A percentile compares a stretch with the other conserved stretches of the same genome.
phyloP scores from a whole-genome alignment of 1,284 basidiomycete species.

The Pascua guehoae region DNA sequence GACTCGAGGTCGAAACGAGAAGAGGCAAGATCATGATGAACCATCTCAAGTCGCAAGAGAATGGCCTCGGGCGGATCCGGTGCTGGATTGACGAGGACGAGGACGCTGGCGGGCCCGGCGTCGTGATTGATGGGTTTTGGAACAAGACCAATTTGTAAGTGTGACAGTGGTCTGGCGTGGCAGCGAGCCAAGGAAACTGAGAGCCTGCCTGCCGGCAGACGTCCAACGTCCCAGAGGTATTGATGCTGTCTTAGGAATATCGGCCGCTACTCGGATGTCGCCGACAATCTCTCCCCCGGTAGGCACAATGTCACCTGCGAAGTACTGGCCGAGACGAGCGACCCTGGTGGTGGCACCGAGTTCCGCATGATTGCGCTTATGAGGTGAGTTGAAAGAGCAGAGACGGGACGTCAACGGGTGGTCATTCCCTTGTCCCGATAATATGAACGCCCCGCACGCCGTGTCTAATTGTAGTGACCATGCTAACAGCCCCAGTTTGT shows the following conservation, averaged over 20 bases:
- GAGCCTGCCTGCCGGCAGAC: no score
- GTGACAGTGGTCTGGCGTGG: neutral
- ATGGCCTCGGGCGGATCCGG: constrained; percentile 41
- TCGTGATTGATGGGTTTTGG: constrained; percentile 38
- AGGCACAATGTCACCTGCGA: constrained; percentile 14
- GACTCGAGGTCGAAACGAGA: constrained; percentile 38
- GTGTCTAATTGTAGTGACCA: no score
- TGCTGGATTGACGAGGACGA: constrained; percentile 44
- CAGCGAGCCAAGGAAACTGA: constrained; percentile 5
- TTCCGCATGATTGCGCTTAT: constrained; percentile 18
- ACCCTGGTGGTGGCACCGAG: constrained; percentile 12
- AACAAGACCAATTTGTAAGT: constrained; percentile 16
- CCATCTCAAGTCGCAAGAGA: constrained; percentile 35
- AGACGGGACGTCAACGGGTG: no score
- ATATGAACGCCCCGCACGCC: no score
- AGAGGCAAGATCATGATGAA: constrained; percentile 47
- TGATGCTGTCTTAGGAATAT: constrained; percentile 19
- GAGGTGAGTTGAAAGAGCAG: neutral
- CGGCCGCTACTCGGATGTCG: constrained; percentile 13
- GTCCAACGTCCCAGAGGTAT: no score
- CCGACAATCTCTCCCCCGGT: constrained; percentile 6
- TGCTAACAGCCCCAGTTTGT: no score
- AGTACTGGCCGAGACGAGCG: constrained; percentile 14
- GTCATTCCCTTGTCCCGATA: no score
- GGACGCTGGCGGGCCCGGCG: constrained; percentile 20